Percentiles rank a stretch among this genome's conserved stretches.
These are phyloP conservation scores for Phytophthora tentaculata DNA, from an alignment of 352 stramenopile genomes.

Conservation along the genomic window DNA sequence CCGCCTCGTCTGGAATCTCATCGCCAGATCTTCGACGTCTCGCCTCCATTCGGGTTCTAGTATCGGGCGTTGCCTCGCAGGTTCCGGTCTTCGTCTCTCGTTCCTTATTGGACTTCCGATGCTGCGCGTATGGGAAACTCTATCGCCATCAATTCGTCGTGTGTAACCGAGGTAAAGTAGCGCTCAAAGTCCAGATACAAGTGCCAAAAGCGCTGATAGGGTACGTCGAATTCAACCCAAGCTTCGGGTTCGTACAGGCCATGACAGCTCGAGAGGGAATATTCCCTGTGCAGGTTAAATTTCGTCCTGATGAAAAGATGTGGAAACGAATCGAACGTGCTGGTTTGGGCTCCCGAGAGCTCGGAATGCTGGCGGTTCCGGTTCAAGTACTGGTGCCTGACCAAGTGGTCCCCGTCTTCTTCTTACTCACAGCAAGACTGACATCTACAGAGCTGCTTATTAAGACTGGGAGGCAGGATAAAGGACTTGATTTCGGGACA, in stretches of 20 bases:
- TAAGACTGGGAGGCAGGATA: background rate
- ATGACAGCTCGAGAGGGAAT: conserved; percentile 27
- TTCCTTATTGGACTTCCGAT: conserved; percentile 74
- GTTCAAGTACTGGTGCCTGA: conserved; percentile 67
- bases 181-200: conserved; percentile 81
- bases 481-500: conserved; percentile 39
- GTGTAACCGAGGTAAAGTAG: conserved; percentile 89
- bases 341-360: conserved; percentile 44
- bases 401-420: conserved; percentile 52
- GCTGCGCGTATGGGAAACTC: conserved; percentile 87
- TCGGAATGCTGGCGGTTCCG: conserved; percentile 53
- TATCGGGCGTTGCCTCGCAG: conserved; percentile 34
- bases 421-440: conserved; percentile 44
- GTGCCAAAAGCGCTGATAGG: conserved; percentile 67
- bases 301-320: conserved; percentile 57
- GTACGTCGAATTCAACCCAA: conserved; percentile 82
- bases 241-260: conserved; percentile 88
- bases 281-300: conserved; percentile 78
- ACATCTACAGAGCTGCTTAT: conserved; percentile 24
- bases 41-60: conserved; percentile 15
- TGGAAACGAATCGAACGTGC: conserved; percentile 53
- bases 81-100: conserved; percentile 54
- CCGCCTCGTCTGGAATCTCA: conserved; percentile 12
- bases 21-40: conserved; percentile 20
- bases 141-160: conserved; percentile 85